Conservation (phyloP, 441 rosid genomes). For the Populus hybrid region DNA sequence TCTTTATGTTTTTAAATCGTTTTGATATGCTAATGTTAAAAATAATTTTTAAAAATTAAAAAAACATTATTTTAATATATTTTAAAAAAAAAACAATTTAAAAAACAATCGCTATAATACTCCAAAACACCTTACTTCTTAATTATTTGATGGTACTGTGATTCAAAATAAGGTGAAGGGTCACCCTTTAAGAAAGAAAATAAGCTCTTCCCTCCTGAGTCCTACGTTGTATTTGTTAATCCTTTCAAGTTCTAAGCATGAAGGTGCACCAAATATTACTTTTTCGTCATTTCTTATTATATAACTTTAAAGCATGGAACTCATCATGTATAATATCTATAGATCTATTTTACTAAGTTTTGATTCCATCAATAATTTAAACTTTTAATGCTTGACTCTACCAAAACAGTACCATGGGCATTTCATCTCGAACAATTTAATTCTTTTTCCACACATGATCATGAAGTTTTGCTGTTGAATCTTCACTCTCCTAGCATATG, state of each 20-base stretch:
- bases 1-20: too few species aligned
- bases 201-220: too few species aligned
- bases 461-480: too few species aligned
- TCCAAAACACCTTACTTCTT: fast-evolving
- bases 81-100: too few species aligned
- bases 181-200: too few species aligned
- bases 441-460: background rate
- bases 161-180: too few species aligned
- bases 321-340: background rate
- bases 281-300: background rate
- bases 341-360: background rate
- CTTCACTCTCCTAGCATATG: background rate
- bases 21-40: too few species aligned
- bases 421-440: background rate
- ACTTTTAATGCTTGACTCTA: background rate
- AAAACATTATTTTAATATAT: too few species aligned
- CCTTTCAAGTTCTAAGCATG: too few species aligned
- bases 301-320: background rate
- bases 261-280: background rate
- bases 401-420: background rate
- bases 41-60: too few species aligned
- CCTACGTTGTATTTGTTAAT: background rate
- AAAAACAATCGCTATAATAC: fast-evolving
- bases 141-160: too few species aligned
- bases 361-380: background rate